Evolutionary conservation across 208 protist species (phyloP), one percentile per base, ranked within the genome.

Genomic region (Phytomonas sp.): DNA sequence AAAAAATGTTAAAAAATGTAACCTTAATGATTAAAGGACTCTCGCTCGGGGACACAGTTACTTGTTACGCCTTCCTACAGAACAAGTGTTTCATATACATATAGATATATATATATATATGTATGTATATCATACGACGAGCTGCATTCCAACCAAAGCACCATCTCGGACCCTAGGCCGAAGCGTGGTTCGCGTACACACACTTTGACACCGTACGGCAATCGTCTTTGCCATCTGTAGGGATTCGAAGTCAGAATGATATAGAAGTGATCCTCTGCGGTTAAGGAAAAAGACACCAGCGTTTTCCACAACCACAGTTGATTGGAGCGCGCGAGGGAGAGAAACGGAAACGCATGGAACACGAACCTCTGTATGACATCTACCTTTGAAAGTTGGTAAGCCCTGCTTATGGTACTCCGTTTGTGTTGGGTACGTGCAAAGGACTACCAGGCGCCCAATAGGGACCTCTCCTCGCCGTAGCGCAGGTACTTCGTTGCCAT

Each of bases 401-500:
- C 45, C 45, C 19, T 26, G 45, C 23, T 56, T 56, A 56, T 56
- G 45, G 19, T 0, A 26, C 45, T 26, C 45, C 1, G 19, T 56
- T 56, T 26, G 8, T 56, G 0, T 34, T 4, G 77, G 60, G 60
- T 81, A 89, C 29, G 83, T 81, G 66, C 80, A 86, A 60, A 82
- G 63, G 59, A 86, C 73, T 11, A 52, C 34, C 33, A 94, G 69
- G 30, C 71, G 80, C 8, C 88, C 79, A n/a, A 86, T 26, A 36
- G 81, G 66, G 29, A 90, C 80, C 36, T 80, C 69, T 26, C 89
- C 89, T 69, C 86, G 82, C 34, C 78, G 69, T 69, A 94, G 67
- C 49, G 79, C 86, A 19, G 89, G 89, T 61, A 94, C 79, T 73
- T 91, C 86, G 60, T 82, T 75, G 37, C 89, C 89, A 64, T 94